These are phyloP conservation scores for Candida jianshihensis DNA, from an alignment of 805 yeast genomes.

Conservation along the genomic window DNA sequence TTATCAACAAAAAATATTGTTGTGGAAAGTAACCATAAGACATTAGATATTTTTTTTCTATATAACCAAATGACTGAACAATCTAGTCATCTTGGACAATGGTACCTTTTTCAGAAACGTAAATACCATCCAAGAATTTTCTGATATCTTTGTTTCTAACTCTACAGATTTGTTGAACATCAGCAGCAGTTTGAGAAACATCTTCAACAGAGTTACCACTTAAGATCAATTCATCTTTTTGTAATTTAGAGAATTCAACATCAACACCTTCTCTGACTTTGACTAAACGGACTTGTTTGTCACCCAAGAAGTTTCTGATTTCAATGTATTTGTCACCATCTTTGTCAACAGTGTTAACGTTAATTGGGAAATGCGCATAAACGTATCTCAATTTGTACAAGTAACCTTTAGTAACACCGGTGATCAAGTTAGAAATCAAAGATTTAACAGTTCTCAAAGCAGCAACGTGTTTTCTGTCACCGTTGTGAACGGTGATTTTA, in stretches of 20 bases:
- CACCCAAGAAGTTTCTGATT: conserved; percentile 99
- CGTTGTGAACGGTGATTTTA: conserved; percentile 92
- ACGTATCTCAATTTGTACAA: conserved; percentile 99
- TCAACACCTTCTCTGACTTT: conserved; percentile 85
- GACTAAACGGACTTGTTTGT: conserved; percentile 91
- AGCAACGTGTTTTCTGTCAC: conserved; percentile 99
- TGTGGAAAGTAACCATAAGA: too few relatives aligned
- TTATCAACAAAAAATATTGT: conserved; percentile 5
- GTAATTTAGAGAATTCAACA: conserved; percentile 71
- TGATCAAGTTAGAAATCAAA: conserved; percentile 85
- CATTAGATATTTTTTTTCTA: not conserved
- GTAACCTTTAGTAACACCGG: conserved; percentile 99
- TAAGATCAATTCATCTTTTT: conserved; percentile 91
- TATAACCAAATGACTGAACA: not conserved
- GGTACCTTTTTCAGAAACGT: conserved; percentile 93
- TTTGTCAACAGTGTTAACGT: conserved; percentile 82
- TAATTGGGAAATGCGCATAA: conserved; percentile 99
- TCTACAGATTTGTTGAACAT: conserved; percentile 94
- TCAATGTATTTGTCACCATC: conserved; percentile 74
- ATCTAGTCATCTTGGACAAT: conserved; percentile 57
- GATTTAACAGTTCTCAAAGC: conserved; percentile 98
- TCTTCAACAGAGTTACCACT: conserved; percentile 95
- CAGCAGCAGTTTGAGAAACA: conserved; percentile 98
- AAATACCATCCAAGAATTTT: conserved; percentile 99
- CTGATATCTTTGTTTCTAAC: conserved; percentile 99